Conservation (phyloP, 1,284 basidiomycete species). For the Malassezia furfur region DNA sequence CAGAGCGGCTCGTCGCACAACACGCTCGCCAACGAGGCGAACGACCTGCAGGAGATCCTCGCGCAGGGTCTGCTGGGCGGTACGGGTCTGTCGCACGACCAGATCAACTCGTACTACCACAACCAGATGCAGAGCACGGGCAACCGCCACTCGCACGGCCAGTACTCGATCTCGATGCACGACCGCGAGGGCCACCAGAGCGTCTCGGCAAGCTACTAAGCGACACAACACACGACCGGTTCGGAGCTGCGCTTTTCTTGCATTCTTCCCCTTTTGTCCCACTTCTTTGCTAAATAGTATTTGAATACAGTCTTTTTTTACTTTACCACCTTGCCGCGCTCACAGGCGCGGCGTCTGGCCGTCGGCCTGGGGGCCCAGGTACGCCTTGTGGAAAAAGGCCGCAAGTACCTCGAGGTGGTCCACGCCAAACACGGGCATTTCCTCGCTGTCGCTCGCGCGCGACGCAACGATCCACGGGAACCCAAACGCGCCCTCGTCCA, state of each 20-base stretch:
- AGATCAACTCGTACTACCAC: constrained; percentile 13
- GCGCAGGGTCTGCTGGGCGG: constrained; percentile 14
- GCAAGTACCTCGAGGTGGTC: constrained; percentile 1
- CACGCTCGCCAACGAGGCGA: background rate
- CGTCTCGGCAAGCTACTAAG: constrained; percentile 13
- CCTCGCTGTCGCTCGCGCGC: background rate
- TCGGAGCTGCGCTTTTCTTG: background rate
- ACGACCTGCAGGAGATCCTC: background rate
- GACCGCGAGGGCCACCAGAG: constrained; percentile 2
- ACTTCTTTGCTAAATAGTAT: constrained; percentile 2
- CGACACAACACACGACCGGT: background rate
- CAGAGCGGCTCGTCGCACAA: background rate
- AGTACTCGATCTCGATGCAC: constrained; percentile 9
- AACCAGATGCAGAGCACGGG: background rate
- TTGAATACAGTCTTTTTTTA: background rate
- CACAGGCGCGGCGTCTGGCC: constrained; percentile 7
- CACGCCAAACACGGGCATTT: background rate
- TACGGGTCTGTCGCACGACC: constrained; percentile 14
- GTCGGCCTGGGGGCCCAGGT: background rate
- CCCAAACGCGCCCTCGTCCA: constrained; percentile 9
- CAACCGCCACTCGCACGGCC: background rate
- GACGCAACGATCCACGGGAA: constrained; percentile 11
- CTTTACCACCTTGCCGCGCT: background rate
- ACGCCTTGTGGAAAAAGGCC: constrained; percentile 8
- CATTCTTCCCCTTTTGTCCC: background rate